Evolutionary conservation across 306 rosid species (phyloP).

Genomic region (Pyrus pyrifolia): DNA sequence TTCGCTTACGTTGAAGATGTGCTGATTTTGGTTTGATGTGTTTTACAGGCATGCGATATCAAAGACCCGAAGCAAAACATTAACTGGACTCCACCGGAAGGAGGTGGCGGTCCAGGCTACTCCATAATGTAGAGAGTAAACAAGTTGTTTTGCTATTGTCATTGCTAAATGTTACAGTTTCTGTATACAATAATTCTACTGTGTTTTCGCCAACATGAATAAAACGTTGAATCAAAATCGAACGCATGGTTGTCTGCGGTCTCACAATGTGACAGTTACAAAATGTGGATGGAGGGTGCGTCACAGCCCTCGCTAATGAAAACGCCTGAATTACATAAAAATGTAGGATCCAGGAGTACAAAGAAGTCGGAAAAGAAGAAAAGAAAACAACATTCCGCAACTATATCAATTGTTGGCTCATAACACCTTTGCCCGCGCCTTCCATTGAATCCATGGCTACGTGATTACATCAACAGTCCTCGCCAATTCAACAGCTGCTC

Average conservation of each 20-base stretch:
- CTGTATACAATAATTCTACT: background rate
- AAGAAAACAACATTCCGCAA: background rate
- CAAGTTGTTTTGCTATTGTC: background rate
- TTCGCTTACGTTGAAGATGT: background rate
- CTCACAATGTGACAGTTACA: background rate
- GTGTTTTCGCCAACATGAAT: background rate
- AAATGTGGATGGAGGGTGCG: no score
- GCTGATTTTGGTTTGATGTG: background rate
- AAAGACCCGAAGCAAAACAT: conserved; percentile 89
- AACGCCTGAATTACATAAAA: no score
- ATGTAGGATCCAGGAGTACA: background rate
- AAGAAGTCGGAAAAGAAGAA: background rate
- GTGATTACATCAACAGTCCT: conserved; percentile 24
- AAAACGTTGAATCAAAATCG: background rate
- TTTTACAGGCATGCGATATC: conserved; percentile 74
- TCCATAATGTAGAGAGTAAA: conserved; percentile 41
- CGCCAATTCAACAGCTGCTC: conserved; percentile 81
- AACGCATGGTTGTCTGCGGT: background rate
- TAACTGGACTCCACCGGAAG: conserved; percentile 90
- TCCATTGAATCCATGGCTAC: conserved; percentile 28
- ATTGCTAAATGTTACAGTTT: background rate
- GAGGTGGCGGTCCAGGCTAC: conserved; percentile 94
- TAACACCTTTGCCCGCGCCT: conserved; percentile 5
- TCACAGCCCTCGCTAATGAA: no score
- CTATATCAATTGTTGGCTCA: conserved; percentile 2